These are phyloP conservation scores for Globisporangium nagaii DNA, from an alignment of 352 stramenopile species.

Conservation along the genomic window DNA sequence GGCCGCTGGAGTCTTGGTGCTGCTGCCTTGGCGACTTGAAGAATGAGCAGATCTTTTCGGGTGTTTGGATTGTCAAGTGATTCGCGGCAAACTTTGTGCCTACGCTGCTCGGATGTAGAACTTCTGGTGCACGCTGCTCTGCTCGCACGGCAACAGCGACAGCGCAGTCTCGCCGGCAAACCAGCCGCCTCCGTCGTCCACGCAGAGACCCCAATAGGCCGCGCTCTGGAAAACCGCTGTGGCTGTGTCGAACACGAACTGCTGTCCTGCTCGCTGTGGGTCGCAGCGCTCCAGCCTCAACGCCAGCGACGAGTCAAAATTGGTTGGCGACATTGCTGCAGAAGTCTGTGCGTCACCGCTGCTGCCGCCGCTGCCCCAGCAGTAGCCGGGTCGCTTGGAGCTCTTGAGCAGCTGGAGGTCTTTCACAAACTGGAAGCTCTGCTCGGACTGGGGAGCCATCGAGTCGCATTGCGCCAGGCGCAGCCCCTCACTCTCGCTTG, in stretches of 20 bases:
- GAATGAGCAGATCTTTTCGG: no score
- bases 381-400: neutral
- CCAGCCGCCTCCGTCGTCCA: conserved; percentile 10
- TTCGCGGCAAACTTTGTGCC: no score
- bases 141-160: neutral
- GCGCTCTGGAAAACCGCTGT: neutral
- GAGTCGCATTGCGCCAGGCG: neutral
- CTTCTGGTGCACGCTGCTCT: conserved; percentile 3
- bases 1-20: no score
- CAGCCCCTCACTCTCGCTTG: neutral
- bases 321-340: neutral
- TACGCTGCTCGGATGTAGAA: conserved; percentile 4
- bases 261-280: neutral
- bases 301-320: neutral
- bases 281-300: conserved; percentile 2
- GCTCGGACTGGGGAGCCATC: neutral
- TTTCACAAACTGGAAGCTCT: conserved; percentile 5
- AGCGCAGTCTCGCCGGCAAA: conserved; percentile 3
- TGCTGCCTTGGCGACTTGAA: no score
- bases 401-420: neutral
- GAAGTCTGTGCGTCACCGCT: neutral
- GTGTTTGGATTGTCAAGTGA: no score
- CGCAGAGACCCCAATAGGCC: neutral
- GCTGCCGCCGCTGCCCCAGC: conserved; percentile 1
- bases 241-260: conserved; percentile 1